Percentiles rank a stretch among this genome's conserved stretches.
Conservation (phyloP, 495 filamentous ascomycete species). For the Trichocladium antarcticum region DNA sequence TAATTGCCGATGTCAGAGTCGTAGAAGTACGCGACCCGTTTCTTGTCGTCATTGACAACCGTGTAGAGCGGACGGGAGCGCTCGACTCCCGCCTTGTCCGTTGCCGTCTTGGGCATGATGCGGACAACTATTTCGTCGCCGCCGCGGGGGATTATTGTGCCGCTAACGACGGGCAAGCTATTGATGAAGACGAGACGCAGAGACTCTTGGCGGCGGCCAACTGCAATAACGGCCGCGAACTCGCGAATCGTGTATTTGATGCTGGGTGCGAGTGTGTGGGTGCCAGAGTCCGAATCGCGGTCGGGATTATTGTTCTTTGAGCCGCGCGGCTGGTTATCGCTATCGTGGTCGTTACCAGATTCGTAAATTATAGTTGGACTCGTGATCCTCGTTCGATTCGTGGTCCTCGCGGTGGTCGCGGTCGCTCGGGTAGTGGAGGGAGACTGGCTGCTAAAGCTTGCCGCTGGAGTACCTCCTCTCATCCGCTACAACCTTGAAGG, state of each 20-base stretch:
- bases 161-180: neutral
- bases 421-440: neutral
- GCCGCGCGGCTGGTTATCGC: too few species aligned
- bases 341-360: too few species aligned
- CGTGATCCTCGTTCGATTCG: neutral
- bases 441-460: too few species aligned
- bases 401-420: neutral
- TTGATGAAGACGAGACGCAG: neutral
- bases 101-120: constrained; percentile 16
- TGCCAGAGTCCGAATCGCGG: too few species aligned
- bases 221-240: too few species aligned
- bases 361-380: neutral
- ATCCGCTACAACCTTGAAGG: too few species aligned
- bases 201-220: too few species aligned
- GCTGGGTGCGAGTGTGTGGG: too few species aligned
- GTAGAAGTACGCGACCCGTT: constrained; percentile 92
- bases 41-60: constrained; percentile 32
- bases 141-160: neutral
- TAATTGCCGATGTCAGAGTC: constrained; percentile 94
- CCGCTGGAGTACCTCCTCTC: too few species aligned
- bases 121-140: neutral
- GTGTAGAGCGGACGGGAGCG: constrained; percentile 25
- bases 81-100: constrained; percentile 27
- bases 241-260: too few species aligned
- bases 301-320: neutral